Conservation (phyloP, 805 yeast species). For the Tetrapisispora pingtungensis region DNA sequence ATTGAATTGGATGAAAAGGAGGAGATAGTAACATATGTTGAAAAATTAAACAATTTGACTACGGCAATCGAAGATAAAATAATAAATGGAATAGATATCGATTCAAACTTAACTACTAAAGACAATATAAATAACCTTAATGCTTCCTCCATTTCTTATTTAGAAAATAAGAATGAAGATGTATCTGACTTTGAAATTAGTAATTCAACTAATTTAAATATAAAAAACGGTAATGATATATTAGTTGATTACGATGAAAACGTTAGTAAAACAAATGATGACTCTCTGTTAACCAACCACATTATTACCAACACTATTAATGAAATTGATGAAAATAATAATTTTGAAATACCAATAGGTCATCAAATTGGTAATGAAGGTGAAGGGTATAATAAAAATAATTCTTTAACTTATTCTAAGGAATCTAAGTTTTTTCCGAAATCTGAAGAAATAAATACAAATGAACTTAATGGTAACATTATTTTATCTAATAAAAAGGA, state of each 20-base stretch:
- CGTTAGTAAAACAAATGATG: background rate
- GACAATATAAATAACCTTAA: background rate
- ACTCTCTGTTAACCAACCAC: background rate
- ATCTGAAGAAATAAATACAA: too few species aligned
- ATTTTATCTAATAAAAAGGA: too few species aligned
- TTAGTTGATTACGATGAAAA: background rate
- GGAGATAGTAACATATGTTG: background rate
- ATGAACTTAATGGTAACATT: too few species aligned
- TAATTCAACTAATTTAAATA: background rate
- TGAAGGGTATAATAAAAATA: too few species aligned
- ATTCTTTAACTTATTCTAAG: too few species aligned
- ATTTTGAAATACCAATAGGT: too few species aligned
- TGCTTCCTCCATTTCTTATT: background rate
- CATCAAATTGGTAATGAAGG: too few species aligned
- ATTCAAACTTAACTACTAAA: background rate
- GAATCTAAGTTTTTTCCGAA: too few species aligned
- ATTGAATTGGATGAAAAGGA: background rate
- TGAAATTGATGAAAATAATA: background rate
- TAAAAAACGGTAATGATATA: background rate
- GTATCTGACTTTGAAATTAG: background rate
- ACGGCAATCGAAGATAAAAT: background rate
- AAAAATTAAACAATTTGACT: background rate
- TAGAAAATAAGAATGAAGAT: background rate
- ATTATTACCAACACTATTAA: too few species aligned
- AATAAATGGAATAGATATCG: background rate